phyloP scores from a whole-genome alignment of 1,139 yeast species.

The Candida freyschussii region DNA sequence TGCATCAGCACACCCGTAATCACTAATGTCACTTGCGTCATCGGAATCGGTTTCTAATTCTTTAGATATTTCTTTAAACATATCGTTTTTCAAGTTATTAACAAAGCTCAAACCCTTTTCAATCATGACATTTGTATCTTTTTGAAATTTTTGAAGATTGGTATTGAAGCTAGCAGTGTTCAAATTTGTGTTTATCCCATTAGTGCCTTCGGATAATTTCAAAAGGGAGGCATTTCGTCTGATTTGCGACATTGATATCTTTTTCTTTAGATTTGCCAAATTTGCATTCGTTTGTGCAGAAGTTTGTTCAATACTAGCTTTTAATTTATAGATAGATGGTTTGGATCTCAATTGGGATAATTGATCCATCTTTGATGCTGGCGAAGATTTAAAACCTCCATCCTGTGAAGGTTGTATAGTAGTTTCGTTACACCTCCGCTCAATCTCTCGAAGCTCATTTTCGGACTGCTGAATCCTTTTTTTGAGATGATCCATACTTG shows the following conservation, averaged over 20 bases:
- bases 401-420: constrained; percentile 5
- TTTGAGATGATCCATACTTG: constrained; percentile 32
- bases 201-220: constrained; percentile 4
- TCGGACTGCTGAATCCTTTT: constrained; percentile 32
- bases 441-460: constrained; percentile 33
- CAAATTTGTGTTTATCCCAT: constrained; percentile 7
- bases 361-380: constrained; percentile 4
- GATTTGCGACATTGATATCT: constrained; percentile 21
- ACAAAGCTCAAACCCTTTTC: constrained; percentile 21
- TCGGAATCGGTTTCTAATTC: constrained; percentile 5
- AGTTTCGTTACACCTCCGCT: constrained; percentile 25
- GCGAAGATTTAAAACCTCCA: too few relatives aligned
- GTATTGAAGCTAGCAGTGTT: constrained; percentile 6
- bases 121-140: constrained; percentile 20
- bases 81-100: constrained; percentile 17
- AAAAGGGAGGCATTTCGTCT: constrained; percentile 8
- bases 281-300: constrained; percentile 9
- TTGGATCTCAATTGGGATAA: constrained; percentile 8
- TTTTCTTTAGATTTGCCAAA: constrained; percentile 18
- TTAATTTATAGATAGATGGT: constrained; percentile 13
- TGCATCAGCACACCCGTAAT: constrained; percentile 25
- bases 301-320: constrained; percentile 4
- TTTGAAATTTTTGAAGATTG: constrained; percentile 20
- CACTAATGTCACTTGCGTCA: constrained; percentile 16
- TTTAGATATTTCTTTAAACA: constrained; percentile 14